Conservation (phyloP, 331 rosid genomes). For the Pyracantha coccinea region DNA sequence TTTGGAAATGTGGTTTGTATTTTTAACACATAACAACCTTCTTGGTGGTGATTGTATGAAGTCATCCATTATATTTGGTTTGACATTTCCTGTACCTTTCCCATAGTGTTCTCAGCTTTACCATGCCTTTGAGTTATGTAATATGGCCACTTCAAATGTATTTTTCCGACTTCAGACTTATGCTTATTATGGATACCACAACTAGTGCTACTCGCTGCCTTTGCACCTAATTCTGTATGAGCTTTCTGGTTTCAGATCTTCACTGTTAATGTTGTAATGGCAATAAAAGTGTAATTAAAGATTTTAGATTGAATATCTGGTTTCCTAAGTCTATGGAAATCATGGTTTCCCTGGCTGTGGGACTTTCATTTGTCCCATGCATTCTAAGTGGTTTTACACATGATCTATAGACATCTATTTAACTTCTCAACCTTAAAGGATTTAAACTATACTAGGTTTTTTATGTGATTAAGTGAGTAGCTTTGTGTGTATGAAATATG, state of each 20-base stretch:
- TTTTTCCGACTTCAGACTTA: neutral
- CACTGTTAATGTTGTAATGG: neutral
- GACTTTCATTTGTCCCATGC: neutral
- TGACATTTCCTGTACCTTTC: neutral
- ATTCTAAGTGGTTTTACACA: neutral
- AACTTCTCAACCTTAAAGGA: neutral
- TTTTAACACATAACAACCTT: neutral
- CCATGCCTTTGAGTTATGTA: neutral
- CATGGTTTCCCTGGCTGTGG: too few relatives aligned
- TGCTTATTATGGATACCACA: neutral
- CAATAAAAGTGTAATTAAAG: neutral
- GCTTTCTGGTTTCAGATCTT: neutral
- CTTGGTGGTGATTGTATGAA: neutral
- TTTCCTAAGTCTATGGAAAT: too few relatives aligned
- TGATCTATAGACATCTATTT: too few relatives aligned
- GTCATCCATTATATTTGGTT: neutral
- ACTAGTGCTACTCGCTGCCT: neutral
- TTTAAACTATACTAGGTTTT: neutral
- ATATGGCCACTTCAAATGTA: neutral
- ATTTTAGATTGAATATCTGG: neutral
- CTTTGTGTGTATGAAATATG: too few relatives aligned
- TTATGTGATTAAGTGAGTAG: neutral
- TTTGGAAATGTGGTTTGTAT: neutral
- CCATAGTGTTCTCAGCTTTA: neutral
- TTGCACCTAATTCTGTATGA: neutral